These are phyloP conservation scores for Sextonia rubra DNA, from an alignment of 164 flowering plant species.

Conservation along the genomic window DNA sequence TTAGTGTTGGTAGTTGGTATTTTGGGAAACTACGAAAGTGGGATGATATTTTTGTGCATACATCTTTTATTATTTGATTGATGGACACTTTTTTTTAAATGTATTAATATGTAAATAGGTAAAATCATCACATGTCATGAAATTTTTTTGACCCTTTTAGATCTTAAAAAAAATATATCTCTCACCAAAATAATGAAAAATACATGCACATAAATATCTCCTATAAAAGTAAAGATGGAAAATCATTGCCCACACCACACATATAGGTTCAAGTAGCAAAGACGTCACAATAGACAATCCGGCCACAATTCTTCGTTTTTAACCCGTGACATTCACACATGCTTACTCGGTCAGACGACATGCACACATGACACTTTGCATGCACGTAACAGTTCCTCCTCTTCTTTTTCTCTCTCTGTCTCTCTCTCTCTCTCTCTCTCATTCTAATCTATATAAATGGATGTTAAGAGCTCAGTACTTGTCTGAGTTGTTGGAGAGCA, in stretches of 20 bases:
- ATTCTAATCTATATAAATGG: constrained; percentile 5
- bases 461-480: background rate
- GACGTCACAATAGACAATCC: background rate
- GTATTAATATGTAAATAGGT: too few species aligned
- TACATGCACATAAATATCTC: too few species aligned
- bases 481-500: background rate
- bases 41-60: background rate
- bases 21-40: background rate
- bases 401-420: too few species aligned
- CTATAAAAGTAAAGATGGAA: too few species aligned
- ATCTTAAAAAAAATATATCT: too few species aligned
- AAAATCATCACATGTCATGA: too few species aligned
- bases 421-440: too few species aligned
- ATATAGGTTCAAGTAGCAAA: background rate
- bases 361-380: background rate
- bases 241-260: background rate
- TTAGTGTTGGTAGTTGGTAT: background rate
- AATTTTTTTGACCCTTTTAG: too few species aligned
- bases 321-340: constrained; percentile 25
- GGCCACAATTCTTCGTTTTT: background rate
- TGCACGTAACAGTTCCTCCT: background rate
- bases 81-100: too few species aligned
- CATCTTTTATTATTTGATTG: too few species aligned
- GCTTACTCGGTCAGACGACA: constrained; percentile 14
- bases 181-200: too few species aligned